phyloP scores from a whole-genome alignment of 352 stramenopile genomes.

The Pythium sukuiense region DNA sequence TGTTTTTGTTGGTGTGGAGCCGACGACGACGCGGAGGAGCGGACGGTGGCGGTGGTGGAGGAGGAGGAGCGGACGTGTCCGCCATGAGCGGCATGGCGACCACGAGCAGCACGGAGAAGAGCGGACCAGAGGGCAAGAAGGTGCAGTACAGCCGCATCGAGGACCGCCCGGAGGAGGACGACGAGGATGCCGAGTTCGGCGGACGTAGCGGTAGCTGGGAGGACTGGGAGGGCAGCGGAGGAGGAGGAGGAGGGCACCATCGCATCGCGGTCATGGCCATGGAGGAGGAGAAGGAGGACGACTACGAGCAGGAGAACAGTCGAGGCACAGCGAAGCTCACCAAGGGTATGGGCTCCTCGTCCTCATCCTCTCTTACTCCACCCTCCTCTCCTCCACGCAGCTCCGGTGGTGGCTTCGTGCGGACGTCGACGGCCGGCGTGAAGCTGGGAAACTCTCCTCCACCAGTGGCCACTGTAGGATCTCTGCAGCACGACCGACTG shows the following conservation, averaged over 20 bases:
- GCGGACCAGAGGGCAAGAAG: constrained; percentile 25
- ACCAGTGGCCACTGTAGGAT: constrained; percentile 5
- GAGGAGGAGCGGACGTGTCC: not conserved
- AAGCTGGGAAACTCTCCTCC: constrained; percentile 32
- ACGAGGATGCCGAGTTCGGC: constrained; percentile 50
- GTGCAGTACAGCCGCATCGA: constrained; percentile 73
- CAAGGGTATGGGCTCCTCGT: constrained; percentile 29
- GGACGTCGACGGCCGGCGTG: constrained; percentile 20
- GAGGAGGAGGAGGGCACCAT: constrained; percentile 11
- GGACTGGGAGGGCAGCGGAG: constrained; percentile 54
- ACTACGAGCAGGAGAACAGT: constrained; percentile 8
- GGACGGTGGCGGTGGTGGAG: not conserved
- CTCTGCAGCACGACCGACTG: constrained; percentile 16
- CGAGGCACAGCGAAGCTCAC: constrained; percentile 14
- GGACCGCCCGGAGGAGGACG: constrained; percentile 43
- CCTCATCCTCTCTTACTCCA: constrained; percentile 26
- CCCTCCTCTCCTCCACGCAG: constrained; percentile 11
- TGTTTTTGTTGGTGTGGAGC: constrained; percentile 26
- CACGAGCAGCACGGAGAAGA: constrained; percentile 20
- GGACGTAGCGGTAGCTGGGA: constrained; percentile 61
- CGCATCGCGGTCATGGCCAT: constrained; percentile 3
- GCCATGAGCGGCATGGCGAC: constrained; percentile 26
- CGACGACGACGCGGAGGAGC: constrained; percentile 16
- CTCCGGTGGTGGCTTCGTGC: constrained; percentile 7
- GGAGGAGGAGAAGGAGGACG: constrained; percentile 3